Evolutionary conservation across 371 early-diverging fungal genomes (phyloP).

Genomic region (Batkoa obscura): DNA sequence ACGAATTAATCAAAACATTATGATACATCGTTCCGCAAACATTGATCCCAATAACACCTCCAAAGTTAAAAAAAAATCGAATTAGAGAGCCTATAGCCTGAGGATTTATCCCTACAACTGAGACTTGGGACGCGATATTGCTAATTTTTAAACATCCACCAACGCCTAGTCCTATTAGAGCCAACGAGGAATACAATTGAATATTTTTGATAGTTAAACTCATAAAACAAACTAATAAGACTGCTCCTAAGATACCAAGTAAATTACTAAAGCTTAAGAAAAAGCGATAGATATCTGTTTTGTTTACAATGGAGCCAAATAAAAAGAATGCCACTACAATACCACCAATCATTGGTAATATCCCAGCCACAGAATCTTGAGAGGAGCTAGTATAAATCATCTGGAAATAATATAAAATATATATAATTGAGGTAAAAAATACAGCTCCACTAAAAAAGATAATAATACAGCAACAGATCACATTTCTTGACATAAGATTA

Average conservation of each 20-base stretch:
- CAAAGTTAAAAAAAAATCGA: conserved; percentile 35
- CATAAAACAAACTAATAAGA: conserved; percentile 23
- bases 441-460: conserved; percentile 41
- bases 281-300: conserved; percentile 22
- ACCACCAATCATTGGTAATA: conserved; percentile 28
- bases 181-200: conserved; percentile 18
- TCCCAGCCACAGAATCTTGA: conserved; percentile 32
- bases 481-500: conserved; percentile 20
- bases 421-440: conserved; percentile 48
- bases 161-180: conserved; percentile 30
- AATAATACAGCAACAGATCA: conserved; percentile 19
- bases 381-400: conserved; percentile 19
- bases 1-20: too few species aligned
- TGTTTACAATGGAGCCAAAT: too few species aligned
- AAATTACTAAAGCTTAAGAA: conserved; percentile 26
- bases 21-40: conserved; percentile 27
- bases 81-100: conserved; percentile 39
- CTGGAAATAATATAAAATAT: conserved; percentile 39
- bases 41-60: conserved; percentile 48
- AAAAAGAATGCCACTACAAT: conserved; percentile 22
- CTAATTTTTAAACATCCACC: conserved; percentile 39
- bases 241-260: conserved; percentile 21
- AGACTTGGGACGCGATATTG: conserved; percentile 32
- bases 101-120: conserved; percentile 25
- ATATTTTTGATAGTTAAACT: conserved; percentile 14